A percentile compares a stretch with the other conserved stretches of the same genome.
phyloP scores from a whole-genome alignment of 2,329 filamentous ascomycete species.

The Diaporthe vaccinii region DNA sequence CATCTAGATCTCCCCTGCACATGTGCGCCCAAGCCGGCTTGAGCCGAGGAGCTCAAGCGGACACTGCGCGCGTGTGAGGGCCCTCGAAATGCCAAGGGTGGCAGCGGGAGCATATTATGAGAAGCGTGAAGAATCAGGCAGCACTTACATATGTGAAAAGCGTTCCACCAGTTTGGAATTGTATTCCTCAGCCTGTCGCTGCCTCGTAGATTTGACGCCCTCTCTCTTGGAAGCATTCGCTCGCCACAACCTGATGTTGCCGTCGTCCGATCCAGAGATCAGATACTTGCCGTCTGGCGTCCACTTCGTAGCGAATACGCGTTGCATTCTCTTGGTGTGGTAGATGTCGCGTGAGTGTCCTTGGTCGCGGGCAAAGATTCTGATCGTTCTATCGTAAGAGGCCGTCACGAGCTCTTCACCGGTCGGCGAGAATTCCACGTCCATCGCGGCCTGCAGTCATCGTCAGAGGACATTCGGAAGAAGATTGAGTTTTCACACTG shows the following conservation, averaged over 20 bases:
- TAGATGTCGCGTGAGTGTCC: slow-evolving; percentile 94
- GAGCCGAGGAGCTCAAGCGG: neutral
- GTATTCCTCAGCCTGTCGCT: slow-evolving; percentile 92
- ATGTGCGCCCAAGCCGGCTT: neutral
- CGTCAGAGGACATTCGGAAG: neutral
- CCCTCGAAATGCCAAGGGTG: neutral
- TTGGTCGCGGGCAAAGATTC: slow-evolving; percentile 83
- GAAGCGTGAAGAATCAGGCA: neutral
- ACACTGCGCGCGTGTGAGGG: neutral
- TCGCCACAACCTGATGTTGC: slow-evolving; percentile 82
- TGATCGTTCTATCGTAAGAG: slow-evolving; percentile 88
- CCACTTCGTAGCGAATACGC: slow-evolving; percentile 87
- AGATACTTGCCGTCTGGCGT: slow-evolving; percentile 92
- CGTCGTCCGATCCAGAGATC: slow-evolving; percentile 92
- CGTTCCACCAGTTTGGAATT: slow-evolving; percentile 86
- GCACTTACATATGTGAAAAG: slow-evolving; percentile 83
- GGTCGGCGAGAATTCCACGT: slow-evolving; percentile 94
- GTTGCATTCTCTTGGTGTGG: slow-evolving; percentile 98
- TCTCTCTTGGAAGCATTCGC: slow-evolving; percentile 85
- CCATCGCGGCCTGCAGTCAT: slow-evolving; percentile 80
- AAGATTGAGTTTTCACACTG: neutral
- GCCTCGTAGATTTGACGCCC: slow-evolving; percentile 86
- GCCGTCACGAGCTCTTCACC: slow-evolving; percentile 94
- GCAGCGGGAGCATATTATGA: neutral
- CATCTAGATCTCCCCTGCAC: neutral